These are phyloP conservation scores for Diaporthe australafricana DNA, from an alignment of 2,329 filamentous ascomycete species.

Conservation along the genomic window DNA sequence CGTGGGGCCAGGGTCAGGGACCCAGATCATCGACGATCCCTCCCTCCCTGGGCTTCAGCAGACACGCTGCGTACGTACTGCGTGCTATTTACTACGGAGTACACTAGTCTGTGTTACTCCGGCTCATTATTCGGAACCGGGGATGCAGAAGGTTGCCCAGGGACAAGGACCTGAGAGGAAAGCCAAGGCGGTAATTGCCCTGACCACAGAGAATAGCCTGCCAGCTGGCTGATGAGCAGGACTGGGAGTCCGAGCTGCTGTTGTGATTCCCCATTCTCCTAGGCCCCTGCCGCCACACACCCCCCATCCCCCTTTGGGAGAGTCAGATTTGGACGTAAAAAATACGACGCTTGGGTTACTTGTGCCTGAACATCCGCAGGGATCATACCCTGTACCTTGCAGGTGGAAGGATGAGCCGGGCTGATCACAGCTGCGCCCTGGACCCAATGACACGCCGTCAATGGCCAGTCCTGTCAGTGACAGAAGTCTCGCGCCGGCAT, in stretches of 20 bases:
- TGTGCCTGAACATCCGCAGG: conserved; percentile 35
- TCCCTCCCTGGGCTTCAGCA: conserved; percentile 8
- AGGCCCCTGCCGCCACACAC: conserved; percentile 19
- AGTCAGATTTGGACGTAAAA: conserved; percentile 28
- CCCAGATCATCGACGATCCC: conserved; percentile 14
- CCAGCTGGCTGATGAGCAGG: conserved; percentile 17
- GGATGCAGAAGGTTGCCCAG: background rate
- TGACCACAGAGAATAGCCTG: conserved; percentile 6
- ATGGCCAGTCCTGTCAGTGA: conserved; percentile 3
- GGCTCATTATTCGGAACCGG: conserved; percentile 1
- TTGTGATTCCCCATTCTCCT: conserved; percentile 15
- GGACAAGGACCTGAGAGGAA: background rate
- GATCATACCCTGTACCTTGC: conserved; percentile 38
- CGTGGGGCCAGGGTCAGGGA: conserved; percentile 17
- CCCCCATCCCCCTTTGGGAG: background rate
- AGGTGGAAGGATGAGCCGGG: conserved; percentile 37
- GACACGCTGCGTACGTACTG: background rate
- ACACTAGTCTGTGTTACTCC: background rate
- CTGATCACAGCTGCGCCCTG: conserved; percentile 26
- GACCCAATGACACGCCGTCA: conserved; percentile 14
- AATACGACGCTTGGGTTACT: conserved; percentile 34
- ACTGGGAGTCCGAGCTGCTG: conserved; percentile 23
- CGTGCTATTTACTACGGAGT: background rate
- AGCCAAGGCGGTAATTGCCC: conserved; percentile 21
- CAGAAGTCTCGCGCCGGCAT: background rate